These are phyloP conservation scores for Fomitopsis pulvina DNA, from an alignment of 768 basidiomycete species.

Conservation along the genomic window DNA sequence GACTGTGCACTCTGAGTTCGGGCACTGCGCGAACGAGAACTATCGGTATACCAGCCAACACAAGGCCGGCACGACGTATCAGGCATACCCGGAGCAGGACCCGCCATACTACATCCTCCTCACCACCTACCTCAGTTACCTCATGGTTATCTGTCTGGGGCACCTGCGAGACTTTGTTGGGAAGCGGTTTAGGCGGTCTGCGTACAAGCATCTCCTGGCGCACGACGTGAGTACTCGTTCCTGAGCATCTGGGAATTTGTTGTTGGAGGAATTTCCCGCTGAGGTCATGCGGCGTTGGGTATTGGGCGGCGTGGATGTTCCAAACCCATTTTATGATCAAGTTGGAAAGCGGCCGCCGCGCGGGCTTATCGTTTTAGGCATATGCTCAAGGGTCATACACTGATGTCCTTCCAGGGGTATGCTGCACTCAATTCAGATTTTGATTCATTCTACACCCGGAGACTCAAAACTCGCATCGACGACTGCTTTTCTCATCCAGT, in stretches of 20 bases:
- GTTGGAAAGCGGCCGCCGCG: neutral
- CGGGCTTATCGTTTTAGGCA: no score
- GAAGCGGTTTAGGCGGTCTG: slow-evolving; percentile 63
- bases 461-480: slow-evolving; percentile 89
- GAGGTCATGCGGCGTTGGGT: no score
- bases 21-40: slow-evolving; percentile 75
- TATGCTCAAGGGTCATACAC: slow-evolving; percentile 1
- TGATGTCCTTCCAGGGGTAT: slow-evolving; percentile 60
- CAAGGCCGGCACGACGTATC: slow-evolving; percentile 40
- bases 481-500: slow-evolving; percentile 92
- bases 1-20: slow-evolving; percentile 87
- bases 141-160: slow-evolving; percentile 86
- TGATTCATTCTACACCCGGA: slow-evolving; percentile 98
- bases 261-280: neutral
- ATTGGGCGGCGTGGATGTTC: neutral
- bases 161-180: slow-evolving; percentile 95
- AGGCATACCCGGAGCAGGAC: slow-evolving; percentile 62
- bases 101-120: slow-evolving; percentile 91
- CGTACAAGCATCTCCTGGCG: slow-evolving; percentile 80
- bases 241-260: neutral
- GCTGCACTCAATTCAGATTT: slow-evolving; percentile 97
- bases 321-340: neutral
- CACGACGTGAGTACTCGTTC: slow-evolving; percentile 55
- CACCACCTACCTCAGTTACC: slow-evolving; percentile 89
- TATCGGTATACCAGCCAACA: slow-evolving; percentile 68